A percentile compares a stretch with the other conserved stretches of the same genome.
phyloP scores from a whole-genome alignment of 2,329 filamentous ascomycete genomes.

The Hymenoscyphus infarciens region DNA sequence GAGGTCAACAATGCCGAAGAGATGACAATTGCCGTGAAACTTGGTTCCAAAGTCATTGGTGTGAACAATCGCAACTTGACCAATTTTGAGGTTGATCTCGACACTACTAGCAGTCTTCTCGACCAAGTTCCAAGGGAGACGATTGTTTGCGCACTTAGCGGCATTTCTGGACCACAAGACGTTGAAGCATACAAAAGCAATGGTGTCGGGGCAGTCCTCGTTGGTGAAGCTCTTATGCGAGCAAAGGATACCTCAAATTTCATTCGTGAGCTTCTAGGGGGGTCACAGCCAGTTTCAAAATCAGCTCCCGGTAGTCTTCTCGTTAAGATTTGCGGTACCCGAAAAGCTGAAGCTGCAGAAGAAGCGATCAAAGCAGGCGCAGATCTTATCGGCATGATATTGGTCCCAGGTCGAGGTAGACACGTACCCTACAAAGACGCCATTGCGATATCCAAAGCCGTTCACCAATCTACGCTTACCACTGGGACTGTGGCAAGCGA shows the following conservation, averaged over 20 bases:
- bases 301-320: conserved; percentile 50
- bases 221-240: conserved; percentile 94
- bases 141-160: conserved; percentile 89
- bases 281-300: conserved; percentile 37
- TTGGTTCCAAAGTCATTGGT: conserved; percentile 88
- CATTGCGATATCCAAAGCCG: conserved; percentile 71
- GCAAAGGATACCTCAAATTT: conserved; percentile 79
- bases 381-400: conserved; percentile 88
- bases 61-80: conserved; percentile 97
- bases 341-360: conserved; percentile 74
- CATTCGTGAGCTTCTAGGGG: conserved; percentile 77
- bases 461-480: conserved; percentile 50
- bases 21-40: conserved; percentile 80
- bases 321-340: conserved; percentile 94
- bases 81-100: conserved; percentile 93
- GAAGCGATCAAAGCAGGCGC: conserved; percentile 82
- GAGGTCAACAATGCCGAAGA: conserved; percentile 95
- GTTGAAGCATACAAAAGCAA: conserved; percentile 84
- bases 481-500: conserved; percentile 30
- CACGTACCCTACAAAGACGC: conserved; percentile 77
- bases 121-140: conserved; percentile 81
- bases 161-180: conserved; percentile 85
- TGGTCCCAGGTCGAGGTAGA: conserved; percentile 77
- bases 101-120: conserved; percentile 84
- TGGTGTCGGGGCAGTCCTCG: conserved; percentile 87